phyloP scores from a whole-genome alignment of 306 rosid species.

The Comarum palustre region DNA sequence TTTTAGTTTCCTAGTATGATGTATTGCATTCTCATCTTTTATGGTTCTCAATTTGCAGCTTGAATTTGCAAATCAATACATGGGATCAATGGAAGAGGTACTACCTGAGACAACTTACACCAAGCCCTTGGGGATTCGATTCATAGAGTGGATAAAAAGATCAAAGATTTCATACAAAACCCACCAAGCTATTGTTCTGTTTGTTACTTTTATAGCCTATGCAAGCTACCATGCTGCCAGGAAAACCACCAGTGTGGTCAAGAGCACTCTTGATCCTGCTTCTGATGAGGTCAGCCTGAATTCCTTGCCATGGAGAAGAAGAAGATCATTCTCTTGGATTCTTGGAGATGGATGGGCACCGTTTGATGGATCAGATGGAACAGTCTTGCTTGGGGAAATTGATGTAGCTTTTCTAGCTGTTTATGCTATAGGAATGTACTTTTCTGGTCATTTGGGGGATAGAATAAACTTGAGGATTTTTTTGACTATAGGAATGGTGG shows the following conservation, averaged over 20 bases:
- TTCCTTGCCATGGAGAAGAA: constrained; percentile 31
- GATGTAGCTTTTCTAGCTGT: constrained; percentile 87
- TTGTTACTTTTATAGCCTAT: constrained; percentile 81
- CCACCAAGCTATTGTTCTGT: constrained; percentile 73
- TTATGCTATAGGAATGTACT: constrained; percentile 91
- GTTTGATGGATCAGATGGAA: constrained; percentile 71
- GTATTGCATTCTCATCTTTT: not conserved
- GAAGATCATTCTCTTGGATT: constrained; percentile 27
- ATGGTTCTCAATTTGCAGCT: constrained; percentile 22
- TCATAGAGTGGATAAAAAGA: constrained; percentile 51
- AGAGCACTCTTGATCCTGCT: constrained; percentile 88
- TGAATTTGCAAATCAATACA: constrained; percentile 26
- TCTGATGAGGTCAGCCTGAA: constrained; percentile 43
- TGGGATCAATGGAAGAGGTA: constrained; percentile 56
- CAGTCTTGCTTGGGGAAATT: constrained; percentile 76
- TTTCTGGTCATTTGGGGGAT: constrained; percentile 94
- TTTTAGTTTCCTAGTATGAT: not conserved
- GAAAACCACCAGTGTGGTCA: constrained; percentile 88
- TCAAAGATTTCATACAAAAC: constrained; percentile 72
- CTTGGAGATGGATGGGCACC: constrained; percentile 89
- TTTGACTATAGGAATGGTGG: constrained; percentile 84
- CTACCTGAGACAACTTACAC: constrained; percentile 27
- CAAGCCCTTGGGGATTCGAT: constrained; percentile 58
- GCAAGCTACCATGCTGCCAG: constrained; percentile 89
- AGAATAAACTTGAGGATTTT: constrained; percentile 72